A percentile compares a stretch with the other conserved stretches of the same genome.
phyloP scores from a whole-genome alignment of 441 rosid species.

The Pelargonium citronellum region DNA sequence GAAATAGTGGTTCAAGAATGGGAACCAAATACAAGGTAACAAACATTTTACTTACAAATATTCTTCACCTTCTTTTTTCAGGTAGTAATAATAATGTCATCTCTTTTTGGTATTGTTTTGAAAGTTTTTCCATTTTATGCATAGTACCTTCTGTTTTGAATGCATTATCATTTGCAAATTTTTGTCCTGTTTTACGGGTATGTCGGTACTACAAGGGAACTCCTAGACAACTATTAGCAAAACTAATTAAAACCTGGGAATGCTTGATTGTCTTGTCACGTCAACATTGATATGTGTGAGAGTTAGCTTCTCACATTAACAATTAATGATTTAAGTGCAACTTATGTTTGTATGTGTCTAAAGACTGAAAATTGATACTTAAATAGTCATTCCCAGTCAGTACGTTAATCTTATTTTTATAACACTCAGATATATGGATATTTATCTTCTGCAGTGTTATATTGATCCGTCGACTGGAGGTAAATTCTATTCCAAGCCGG shows the following conservation, averaged over 20 bases:
- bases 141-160: not conserved
- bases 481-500: conserved; percentile 41
- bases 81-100: not conserved
- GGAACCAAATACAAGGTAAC: conserved; percentile 39
- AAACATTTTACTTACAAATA: not conserved
- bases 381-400: not conserved
- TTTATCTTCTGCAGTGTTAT: conserved; percentile 27
- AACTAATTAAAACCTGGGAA: conserved; percentile 4
- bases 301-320: not conserved
- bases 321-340: not conserved
- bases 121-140: not conserved
- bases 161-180: conserved; percentile 4
- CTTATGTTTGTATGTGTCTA: not conserved
- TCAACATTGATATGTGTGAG: conserved; percentile 8
- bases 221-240: conserved; percentile 3
- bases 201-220: not conserved
- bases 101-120: not conserved
- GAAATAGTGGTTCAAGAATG: conserved; percentile 18
- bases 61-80: not conserved
- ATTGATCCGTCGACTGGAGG: conserved; percentile 27
- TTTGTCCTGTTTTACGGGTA: conserved; percentile 10
- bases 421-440: no score
- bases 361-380: not conserved
- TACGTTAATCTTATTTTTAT: not conserved
- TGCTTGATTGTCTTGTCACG: conserved; percentile 3